A percentile compares a stretch with the other conserved stretches of the same genome.
Evolutionary conservation across 228 moss, liverwort and hornwort genomes (phyloP).

Genomic region (Sphagnum magellanicum): DNA sequence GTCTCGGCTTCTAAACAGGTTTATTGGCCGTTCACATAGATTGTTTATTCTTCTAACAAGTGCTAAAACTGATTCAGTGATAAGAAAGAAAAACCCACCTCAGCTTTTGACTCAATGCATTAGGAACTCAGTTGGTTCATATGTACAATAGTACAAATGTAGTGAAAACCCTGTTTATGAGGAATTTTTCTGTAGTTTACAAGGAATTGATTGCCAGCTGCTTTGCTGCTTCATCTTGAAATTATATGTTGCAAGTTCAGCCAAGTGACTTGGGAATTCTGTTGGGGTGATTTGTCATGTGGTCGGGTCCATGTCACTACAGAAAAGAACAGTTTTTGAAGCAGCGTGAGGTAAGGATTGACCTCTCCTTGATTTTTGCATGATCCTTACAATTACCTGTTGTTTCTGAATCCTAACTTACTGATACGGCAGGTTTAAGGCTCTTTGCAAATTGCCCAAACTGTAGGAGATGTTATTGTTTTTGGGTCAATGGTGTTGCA

Average conservation of each 20-base stretch:
- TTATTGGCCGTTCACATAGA: too few relatives aligned
- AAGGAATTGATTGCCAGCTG: too few relatives aligned
- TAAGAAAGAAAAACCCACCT: background rate
- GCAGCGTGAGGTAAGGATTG: slow-evolving; percentile 47
- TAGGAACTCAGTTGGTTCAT: background rate
- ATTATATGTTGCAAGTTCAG: too few relatives aligned
- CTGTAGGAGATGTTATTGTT: too few relatives aligned
- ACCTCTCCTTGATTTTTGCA: background rate
- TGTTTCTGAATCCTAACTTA: too few relatives aligned
- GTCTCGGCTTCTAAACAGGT: slow-evolving; percentile 60
- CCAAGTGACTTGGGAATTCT: too few relatives aligned
- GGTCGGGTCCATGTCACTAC: background rate
- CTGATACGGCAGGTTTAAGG: too few relatives aligned
- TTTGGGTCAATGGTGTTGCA: background rate
- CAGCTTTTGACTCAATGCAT: background rate
- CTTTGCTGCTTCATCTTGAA: too few relatives aligned
- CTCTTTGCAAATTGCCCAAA: too few relatives aligned
- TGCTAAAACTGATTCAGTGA: background rate
- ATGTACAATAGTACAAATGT: background rate
- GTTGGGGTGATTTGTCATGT: too few relatives aligned
- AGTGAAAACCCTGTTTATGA: background rate
- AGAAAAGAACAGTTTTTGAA: slow-evolving; percentile 77
- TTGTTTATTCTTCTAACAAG: background rate
- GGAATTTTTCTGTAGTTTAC: too few relatives aligned
- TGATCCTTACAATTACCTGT: background rate